Evolutionary conservation across 352 stramenopile genomes (phyloP).

Genomic region (Phytophthora podocarpi): DNA sequence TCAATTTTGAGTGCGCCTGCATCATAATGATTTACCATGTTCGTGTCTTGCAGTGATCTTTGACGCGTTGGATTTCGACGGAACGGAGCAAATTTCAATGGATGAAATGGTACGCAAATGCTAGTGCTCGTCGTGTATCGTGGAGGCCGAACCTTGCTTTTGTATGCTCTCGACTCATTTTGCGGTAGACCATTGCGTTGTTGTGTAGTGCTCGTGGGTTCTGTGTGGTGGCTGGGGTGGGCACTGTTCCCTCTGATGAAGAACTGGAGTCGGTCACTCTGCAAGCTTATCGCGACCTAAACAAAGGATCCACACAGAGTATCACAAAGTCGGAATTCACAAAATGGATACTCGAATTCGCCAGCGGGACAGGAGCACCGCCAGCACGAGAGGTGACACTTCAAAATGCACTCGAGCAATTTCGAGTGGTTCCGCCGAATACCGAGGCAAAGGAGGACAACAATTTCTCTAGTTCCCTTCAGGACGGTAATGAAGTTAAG

Average conservation of each 20-base stretch:
- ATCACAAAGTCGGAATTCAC: slow-evolving; percentile 70
- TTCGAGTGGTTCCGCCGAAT: slow-evolving; percentile 15
- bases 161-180: too few species aligned
- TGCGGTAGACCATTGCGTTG: slow-evolving; percentile 62
- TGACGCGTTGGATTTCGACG: slow-evolving; percentile 76
- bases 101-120: slow-evolving; percentile 62
- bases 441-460: slow-evolving; percentile 7
- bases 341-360: slow-evolving; percentile 53
- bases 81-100: slow-evolving; percentile 75
- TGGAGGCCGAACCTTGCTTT: too few species aligned
- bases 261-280: slow-evolving; percentile 61
- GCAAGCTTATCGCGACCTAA: slow-evolving; percentile 62
- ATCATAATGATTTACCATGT: neutral
- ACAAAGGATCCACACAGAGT: slow-evolving; percentile 56
- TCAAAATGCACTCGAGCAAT: slow-evolving; percentile 33
- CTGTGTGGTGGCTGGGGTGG: slow-evolving; percentile 52
- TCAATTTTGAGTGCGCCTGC: neutral
- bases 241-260: slow-evolving; percentile 56
- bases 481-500: neutral
- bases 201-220: slow-evolving; percentile 60
- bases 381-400: slow-evolving; percentile 32
- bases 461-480: neutral
- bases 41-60: slow-evolving; percentile 59
- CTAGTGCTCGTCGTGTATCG: too few species aligned
- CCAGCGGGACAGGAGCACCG: slow-evolving; percentile 11